Base-by-base conservation (phyloP, 1,139 yeast species). In the Candida anutae region DNA sequence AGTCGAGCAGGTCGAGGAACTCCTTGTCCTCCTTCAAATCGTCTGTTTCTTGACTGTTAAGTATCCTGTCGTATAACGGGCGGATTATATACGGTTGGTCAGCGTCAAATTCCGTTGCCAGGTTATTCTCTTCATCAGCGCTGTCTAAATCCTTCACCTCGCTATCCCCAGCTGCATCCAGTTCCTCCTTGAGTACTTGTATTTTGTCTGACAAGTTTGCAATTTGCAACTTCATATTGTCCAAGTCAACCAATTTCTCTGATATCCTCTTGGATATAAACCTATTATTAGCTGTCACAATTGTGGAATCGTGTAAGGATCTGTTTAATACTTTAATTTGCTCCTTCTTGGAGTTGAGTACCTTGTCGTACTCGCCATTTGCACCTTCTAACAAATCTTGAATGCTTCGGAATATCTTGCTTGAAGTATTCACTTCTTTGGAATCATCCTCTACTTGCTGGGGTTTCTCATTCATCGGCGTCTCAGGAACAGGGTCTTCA, bases 71-170 rank as follows among this genome's bases (percentile, higher is more conserved):
- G 43, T 70, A 77, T 6, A 80, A 60, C 5, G 69, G 61, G 39
- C 68, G 62, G 15, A 82, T 72, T 27, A 82, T 64, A 53, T 83
- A 88, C 13, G 95, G 94, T 11, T 46, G 48, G 20, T 42, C 43
- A 1, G 36, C 35, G 10, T 17, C 19, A 17, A 17, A 8, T 13
- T 35, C 37, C 8, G 26, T 27, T 16, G 35, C 40, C 8, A 33
- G 43, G 13, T 36, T 33, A n/a, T n/a, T n/a, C 12, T 36, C 40
- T 14, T 42, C 46, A 21, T 38, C 40, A 6, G 10, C 19, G 14
- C 36, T 28, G 16, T 33, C 38, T 23, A 29, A 25, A 8, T 29
- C 37, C n/a, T n/a, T n/a, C n/a, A n/a, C n/a, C 13, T 39, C 44
- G 12, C 36, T 35, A 20, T 16, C 16, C 19, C 13, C 12, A n/a